Base-by-base conservation (phyloP, 176 grass and related monocot genomes). In the Hsuehochloa calcarea region DNA sequence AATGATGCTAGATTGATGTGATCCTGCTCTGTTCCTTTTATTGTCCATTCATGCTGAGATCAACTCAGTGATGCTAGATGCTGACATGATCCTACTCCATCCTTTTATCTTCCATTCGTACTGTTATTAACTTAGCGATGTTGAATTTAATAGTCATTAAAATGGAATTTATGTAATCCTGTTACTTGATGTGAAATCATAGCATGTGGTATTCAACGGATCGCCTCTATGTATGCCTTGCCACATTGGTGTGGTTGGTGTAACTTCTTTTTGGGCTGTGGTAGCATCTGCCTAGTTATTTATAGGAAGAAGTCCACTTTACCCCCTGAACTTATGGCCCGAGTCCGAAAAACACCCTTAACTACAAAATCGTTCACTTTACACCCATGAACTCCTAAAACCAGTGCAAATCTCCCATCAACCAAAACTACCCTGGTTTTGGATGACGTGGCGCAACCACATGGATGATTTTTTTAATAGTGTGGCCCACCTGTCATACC, bases 1-100 rank as follows among this genome's bases (percentile, higher is more conserved):
- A 61, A 39, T 69, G 31, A 9, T 86, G 11, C 20, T 64, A 35
- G 22, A 66, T 69, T 98, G 59, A 65, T 61, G 78, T 80, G 27
- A 72, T 31, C 82, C 66, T 79, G 43, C 35, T 79, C 65, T 75
- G 51, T 49, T 50, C 4, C 17, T 74, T 69, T 50, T 50, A 22
- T 25, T 17, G 0, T 65, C 73, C 34, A 69, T 76, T 15, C 25
- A 4, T 83, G 7, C 23, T 85, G 78, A 37, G 45, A 35, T 38
- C 8, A 75, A 82, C 40, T 58, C 45, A 49, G 20, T 70, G 34
- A 65, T 86, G 26, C 14, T 78, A 10, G 37, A 34, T 87, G 89
- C 80, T 80, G 52, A 56, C 82, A 25, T 43, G 51, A 75, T 72
- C 74, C 29, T 67, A 25, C 47, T 68, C 82, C 60, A 68, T 41